These are phyloP conservation scores for Tuber microsphaerosporum DNA, from an alignment of 495 filamentous ascomycete species.

Conservation along the genomic window DNA sequence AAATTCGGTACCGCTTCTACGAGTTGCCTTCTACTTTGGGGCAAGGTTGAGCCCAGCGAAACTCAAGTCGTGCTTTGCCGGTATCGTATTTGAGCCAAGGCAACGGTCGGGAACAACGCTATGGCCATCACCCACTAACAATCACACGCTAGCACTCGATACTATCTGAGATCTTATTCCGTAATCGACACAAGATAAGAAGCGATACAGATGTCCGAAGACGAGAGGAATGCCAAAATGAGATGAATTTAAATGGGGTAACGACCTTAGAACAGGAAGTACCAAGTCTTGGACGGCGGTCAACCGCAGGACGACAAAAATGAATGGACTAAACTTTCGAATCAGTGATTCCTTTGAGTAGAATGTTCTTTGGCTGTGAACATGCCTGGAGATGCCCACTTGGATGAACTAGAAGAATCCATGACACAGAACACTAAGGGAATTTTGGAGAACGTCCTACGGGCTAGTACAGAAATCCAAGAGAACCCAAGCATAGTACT, in stretches of 20 bases:
- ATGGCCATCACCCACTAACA: too few relatives aligned
- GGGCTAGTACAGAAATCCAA: too few relatives aligned
- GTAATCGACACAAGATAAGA: neutral
- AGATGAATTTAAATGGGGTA: neutral
- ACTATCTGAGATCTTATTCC: neutral
- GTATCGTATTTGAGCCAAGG: neutral
- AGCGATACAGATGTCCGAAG: neutral
- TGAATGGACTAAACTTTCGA: neutral
- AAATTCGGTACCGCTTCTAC: neutral
- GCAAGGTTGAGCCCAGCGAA: neutral
- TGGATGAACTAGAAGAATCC: neutral
- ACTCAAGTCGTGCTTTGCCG: neutral
- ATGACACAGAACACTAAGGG: too few relatives aligned
- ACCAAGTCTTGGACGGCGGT: neutral
- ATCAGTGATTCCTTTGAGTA: neutral
- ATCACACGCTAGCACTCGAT: too few relatives aligned
- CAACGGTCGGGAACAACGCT: neutral
- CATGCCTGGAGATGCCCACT: neutral
- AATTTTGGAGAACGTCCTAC: too few relatives aligned
- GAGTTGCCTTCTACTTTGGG: neutral
- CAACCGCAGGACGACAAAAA: neutral
- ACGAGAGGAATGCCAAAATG: neutral
- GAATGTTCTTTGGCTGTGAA: neutral
- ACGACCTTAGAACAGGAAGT: neutral
- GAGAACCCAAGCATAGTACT: too few relatives aligned